A percentile compares a stretch with the other conserved stretches of the same genome.
Evolutionary conservation across 768 basidiomycete genomes (phyloP).

Genomic region (Suillus paluster): DNA sequence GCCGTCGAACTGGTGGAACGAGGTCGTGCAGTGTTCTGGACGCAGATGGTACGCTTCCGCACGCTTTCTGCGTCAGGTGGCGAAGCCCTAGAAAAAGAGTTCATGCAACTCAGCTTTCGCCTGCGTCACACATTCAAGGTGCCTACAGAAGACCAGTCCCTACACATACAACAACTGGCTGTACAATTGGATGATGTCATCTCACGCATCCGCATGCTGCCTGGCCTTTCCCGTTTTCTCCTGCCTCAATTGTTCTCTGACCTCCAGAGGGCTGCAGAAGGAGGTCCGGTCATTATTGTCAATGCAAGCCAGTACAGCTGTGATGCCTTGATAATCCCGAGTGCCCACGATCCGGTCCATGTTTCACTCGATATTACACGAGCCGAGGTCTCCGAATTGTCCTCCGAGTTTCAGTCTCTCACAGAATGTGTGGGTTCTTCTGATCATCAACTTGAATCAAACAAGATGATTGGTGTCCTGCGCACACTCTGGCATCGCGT

Average conservation of each 20-base stretch:
- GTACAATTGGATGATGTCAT: constrained; percentile 4
- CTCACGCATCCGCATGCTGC: constrained; percentile 10
- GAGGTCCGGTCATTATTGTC: constrained; percentile 21
- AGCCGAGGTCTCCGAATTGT: neutral
- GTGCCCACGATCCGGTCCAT: neutral
- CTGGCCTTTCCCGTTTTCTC: constrained; percentile 18
- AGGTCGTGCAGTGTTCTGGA: constrained; percentile 32
- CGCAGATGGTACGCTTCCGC: constrained; percentile 27
- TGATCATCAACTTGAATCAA: no score
- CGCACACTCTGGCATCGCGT: constrained; percentile 1
- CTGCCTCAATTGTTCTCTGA: constrained; percentile 13
- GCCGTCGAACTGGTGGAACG: constrained; percentile 34
- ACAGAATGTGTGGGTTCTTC: neutral
- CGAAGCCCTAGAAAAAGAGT: constrained; percentile 15
- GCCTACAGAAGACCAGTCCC: constrained; percentile 5
- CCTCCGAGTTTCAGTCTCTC: neutral
- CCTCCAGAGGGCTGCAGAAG: constrained; percentile 15
- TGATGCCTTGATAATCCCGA: constrained; percentile 13
- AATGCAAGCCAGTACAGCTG: constrained; percentile 17
- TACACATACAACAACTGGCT: constrained; percentile 11
- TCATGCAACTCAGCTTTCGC: constrained; percentile 11
- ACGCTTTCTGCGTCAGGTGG: no score
- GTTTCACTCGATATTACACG: neutral
- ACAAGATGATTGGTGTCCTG: neutral
- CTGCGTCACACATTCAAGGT: constrained; percentile 5